phyloP scores from a whole-genome alignment of 2,329 filamentous ascomycete genomes.

The Paracorniculantispora psalliotae region DNA sequence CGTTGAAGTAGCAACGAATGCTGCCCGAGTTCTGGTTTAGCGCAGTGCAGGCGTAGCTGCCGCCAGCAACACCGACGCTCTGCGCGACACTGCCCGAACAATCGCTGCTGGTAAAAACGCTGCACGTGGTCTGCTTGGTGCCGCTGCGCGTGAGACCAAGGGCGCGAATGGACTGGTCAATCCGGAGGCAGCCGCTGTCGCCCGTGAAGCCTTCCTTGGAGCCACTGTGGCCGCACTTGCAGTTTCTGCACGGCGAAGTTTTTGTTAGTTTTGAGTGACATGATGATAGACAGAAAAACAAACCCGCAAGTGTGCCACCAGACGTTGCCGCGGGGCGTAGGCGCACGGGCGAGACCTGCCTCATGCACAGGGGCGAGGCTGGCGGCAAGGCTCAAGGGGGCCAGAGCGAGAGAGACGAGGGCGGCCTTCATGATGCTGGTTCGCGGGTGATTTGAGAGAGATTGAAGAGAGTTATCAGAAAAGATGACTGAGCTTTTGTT shows the following conservation, averaged over 20 bases:
- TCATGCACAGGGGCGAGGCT: background rate
- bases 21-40: background rate
- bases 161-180: background rate
- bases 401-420: conserved; percentile 36
- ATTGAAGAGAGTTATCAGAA: too few relatives aligned
- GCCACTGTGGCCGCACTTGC: background rate
- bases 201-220: background rate
- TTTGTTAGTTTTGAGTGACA: background rate
- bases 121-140: background rate
- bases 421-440: conserved; percentile 30
- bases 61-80: background rate
- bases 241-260: background rate
- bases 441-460: too few relatives aligned
- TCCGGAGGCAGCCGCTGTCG: background rate
- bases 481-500: too few relatives aligned
- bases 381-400: conserved; percentile 21
- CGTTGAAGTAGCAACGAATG: background rate
- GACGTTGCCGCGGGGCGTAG: background rate
- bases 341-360: background rate
- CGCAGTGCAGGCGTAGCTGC: background rate
- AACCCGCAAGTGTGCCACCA: background rate
- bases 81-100: background rate
- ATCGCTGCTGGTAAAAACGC: background rate
- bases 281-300: background rate
- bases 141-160: background rate